Base-by-base conservation (phyloP, 192 early-diverging fungal species). In the Backusella tarrabulga region DNA sequence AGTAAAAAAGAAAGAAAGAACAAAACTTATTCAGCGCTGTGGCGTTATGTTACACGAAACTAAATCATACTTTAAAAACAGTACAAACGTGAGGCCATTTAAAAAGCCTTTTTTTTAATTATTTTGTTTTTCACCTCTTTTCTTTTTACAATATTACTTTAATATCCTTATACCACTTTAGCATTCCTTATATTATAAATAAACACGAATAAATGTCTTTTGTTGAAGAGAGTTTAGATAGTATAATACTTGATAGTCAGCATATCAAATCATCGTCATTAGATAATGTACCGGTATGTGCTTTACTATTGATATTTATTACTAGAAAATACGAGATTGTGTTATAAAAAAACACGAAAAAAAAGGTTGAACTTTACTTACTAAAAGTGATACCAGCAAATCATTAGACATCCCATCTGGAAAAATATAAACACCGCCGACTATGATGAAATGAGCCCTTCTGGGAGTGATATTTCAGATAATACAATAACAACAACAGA, bases 331-430 rank as follows among this genome's bases (percentile, higher is more conserved):
- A 29, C 29, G 21, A 56, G 19, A 56, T 56, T 44, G 17, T 44
- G 42, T n/a, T 50, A 50, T 50, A 50, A 6, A 50, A 50, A n/a
- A 6, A 50, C n/a, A n/a, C 4, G 6, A 50, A 50, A 50, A 50
- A 50, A 9, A 9, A 21, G 21, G 4, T 3, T 12, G 6, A 21
- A 9, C n/a, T 23, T 26, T 56, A 56, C 21, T 29, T 26, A 63
- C 56, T 63, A 63, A 63, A 29, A 63, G 56, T 63, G 26, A 63
- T 14, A 63, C 56, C 56, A 63, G 56, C 56, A 63, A 63, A 63
- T 63, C 21, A 29, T 63, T 63, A 63, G 56, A 29, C 26, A 63
- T 26, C 23, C 21, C 0, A 63, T 63, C 21, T 23, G 23, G 23
- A 26, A 26, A 29, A 29, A 23, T 63, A 63, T 29, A 26, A 63